A percentile compares a stretch with the other conserved stretches of the same genome.
These are phyloP conservation scores for Plasmodium vinckei DNA, from an alignment of 169 alveolate species.

Conservation along the genomic window DNA sequence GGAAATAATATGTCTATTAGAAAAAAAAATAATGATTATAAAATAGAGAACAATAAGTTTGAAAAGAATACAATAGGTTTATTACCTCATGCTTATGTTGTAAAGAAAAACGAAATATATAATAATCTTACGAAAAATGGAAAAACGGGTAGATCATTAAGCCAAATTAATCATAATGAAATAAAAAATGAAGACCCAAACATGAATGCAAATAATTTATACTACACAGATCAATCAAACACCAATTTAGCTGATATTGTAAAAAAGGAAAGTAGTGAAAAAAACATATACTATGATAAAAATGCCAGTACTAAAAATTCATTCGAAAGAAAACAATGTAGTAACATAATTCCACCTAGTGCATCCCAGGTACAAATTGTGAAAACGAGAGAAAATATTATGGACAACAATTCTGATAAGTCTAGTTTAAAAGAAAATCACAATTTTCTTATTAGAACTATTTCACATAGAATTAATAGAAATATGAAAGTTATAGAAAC, in stretches of 20 bases:
- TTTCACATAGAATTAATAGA: slow-evolving; percentile 16
- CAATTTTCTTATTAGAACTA: slow-evolving; percentile 15
- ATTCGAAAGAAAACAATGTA: background rate
- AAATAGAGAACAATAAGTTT: background rate
- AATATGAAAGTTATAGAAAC: slow-evolving; percentile 6
- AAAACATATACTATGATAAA: background rate
- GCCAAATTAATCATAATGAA: slow-evolving; percentile 13
- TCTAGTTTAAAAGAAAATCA: slow-evolving; percentile 1
- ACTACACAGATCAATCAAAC: background rate
- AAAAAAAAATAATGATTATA: background rate
- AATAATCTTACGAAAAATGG: background rate
- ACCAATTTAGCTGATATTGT: background rate
- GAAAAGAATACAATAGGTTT: background rate
- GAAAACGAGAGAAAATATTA: background rate
- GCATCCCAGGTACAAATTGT: background rate
- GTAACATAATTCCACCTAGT: slow-evolving; percentile 1
- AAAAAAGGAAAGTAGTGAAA: background rate
- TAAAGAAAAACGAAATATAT: slow-evolving; percentile 3
- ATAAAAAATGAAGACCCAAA: slow-evolving; percentile 4
- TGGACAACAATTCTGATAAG: background rate
- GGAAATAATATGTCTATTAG: background rate
- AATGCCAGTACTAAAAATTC: background rate
- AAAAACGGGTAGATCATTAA: slow-evolving; percentile 28
- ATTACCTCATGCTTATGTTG: background rate
- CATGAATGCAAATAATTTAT: slow-evolving; percentile 6